These are phyloP conservation scores for Neurospora hispaniola DNA, from an alignment of 495 filamentous ascomycete species.

Conservation along the genomic window DNA sequence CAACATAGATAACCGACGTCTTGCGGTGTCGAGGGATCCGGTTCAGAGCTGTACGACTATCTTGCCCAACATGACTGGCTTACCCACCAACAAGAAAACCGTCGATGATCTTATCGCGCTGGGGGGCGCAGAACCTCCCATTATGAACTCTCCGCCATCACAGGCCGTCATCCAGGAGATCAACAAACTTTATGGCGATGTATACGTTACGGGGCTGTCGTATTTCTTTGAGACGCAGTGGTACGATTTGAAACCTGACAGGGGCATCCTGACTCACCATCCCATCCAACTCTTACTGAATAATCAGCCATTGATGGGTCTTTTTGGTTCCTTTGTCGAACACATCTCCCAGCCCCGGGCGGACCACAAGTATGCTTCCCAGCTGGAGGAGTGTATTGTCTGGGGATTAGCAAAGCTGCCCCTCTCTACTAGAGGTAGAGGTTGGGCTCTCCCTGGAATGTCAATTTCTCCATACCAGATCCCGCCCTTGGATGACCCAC, in stretches of 20 bases:
- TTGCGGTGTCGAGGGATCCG: not conserved
- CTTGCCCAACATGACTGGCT: not conserved
- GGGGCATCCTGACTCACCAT: conserved; percentile 7
- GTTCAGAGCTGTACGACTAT: not conserved
- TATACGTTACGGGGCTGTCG: conserved; percentile 68
- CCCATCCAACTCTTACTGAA: conserved; percentile 37
- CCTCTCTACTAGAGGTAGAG: conserved; percentile 7
- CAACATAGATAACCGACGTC: not conserved
- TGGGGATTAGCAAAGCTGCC: conserved; percentile 48
- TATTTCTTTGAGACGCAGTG: conserved; percentile 77
- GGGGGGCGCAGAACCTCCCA: conserved; percentile 50
- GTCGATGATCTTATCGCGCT: conserved; percentile 67
- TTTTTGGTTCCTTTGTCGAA: conserved; percentile 50
- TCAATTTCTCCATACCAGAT: not conserved
- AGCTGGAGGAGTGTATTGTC: conserved; percentile 61
- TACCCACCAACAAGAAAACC: conserved; percentile 57
- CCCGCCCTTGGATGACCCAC: conserved; percentile 37
- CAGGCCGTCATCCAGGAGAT: conserved; percentile 54
- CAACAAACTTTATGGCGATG: conserved; percentile 59
- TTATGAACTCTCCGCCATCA: conserved; percentile 43
- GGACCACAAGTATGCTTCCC: conserved; percentile 49
- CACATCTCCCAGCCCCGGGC: conserved; percentile 40
- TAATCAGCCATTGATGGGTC: conserved; percentile 48
- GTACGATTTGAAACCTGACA: conserved; percentile 49
- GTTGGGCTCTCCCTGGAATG: conserved; percentile 21